Conservation (phyloP, 495 filamentous ascomycete genomes). For the Penicillium herquei region DNA sequence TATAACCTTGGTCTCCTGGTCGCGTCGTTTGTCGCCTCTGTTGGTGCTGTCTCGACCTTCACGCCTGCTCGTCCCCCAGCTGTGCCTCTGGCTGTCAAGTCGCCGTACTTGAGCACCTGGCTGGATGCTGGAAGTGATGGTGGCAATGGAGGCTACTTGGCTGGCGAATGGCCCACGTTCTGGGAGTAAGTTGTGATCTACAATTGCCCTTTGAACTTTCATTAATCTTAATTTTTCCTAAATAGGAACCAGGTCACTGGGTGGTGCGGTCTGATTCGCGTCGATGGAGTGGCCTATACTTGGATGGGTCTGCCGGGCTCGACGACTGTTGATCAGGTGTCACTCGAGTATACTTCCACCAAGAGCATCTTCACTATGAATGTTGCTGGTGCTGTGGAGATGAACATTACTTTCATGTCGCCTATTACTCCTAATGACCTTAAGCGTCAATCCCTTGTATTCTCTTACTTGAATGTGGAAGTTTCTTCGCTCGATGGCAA, state of each 20-base stretch:
- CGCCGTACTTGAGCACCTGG: conserved; percentile 59
- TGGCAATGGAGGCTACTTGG: conserved; percentile 57
- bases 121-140: conserved; percentile 49
- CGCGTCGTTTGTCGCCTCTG: conserved; percentile 22
- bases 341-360: conserved; percentile 58
- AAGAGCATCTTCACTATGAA: conserved; percentile 56
- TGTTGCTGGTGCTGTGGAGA: conserved; percentile 42
- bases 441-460: conserved; percentile 53
- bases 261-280: conserved; percentile 57
- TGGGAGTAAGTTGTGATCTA: conserved; percentile 47
- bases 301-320: conserved; percentile 54
- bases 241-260: conserved; percentile 48
- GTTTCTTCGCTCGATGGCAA: conserved; percentile 52
- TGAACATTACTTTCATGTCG: conserved; percentile 59
- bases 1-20: conserved; percentile 25
- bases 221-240: background rate
- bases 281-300: conserved; percentile 52
- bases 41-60: conserved; percentile 45
- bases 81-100: conserved; percentile 56
- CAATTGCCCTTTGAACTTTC: background rate
- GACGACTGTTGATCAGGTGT: conserved; percentile 46
- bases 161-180: conserved; percentile 57
- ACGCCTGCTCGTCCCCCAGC: conserved; percentile 55
- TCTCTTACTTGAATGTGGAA: conserved; percentile 56
- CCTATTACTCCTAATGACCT: conserved; percentile 56